Evolutionary conservation across 2,329 filamentous ascomycete genomes (phyloP).

Genomic region (Lizonia empirigonia): DNA sequence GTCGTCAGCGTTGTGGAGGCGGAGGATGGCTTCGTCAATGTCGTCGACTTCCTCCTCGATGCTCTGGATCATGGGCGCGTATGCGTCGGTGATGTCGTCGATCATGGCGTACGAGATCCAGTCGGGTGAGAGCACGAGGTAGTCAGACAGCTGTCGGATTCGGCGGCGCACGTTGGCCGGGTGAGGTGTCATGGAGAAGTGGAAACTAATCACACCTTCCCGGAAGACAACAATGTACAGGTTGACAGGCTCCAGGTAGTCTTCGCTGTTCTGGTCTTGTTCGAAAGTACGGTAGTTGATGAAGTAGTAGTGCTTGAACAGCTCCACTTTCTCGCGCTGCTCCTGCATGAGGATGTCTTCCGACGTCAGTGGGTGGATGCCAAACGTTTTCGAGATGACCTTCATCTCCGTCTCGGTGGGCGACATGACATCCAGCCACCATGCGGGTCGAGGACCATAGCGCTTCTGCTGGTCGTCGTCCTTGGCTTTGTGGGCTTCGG

Average conservation of each 20-base stretch:
- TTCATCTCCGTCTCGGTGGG: constrained; percentile 97
- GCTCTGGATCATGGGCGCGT: constrained; percentile 85
- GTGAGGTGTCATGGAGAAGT: constrained; percentile 95
- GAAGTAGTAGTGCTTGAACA: constrained; percentile 98
- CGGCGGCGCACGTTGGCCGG: constrained; percentile 93
- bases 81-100: constrained; percentile 97
- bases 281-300: constrained; percentile 98
- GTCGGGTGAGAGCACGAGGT: constrained; percentile 88
- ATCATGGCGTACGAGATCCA: constrained; percentile 99
- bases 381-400: constrained; percentile 86
- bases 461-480: constrained; percentile 42
- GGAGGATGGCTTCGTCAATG: constrained; percentile 89
- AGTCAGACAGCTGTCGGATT: constrained; percentile 92
- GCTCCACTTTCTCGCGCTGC: constrained; percentile 94
- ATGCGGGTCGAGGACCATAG: constrained; percentile 82
- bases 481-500: constrained; percentile 24
- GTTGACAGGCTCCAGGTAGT: constrained; percentile 93
- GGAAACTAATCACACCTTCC: constrained; percentile 93
- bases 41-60: constrained; percentile 98
- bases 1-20: constrained; percentile 70
- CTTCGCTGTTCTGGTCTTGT: constrained; percentile 85
- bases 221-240: constrained; percentile 98
- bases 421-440: constrained; percentile 92
- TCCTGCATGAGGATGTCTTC: constrained; percentile 99
- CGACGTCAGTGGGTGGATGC: constrained; percentile 91